Evolutionary conservation across 305 asterid genomes (phyloP).

Genomic region (Solanum aculeatissimum): DNA sequence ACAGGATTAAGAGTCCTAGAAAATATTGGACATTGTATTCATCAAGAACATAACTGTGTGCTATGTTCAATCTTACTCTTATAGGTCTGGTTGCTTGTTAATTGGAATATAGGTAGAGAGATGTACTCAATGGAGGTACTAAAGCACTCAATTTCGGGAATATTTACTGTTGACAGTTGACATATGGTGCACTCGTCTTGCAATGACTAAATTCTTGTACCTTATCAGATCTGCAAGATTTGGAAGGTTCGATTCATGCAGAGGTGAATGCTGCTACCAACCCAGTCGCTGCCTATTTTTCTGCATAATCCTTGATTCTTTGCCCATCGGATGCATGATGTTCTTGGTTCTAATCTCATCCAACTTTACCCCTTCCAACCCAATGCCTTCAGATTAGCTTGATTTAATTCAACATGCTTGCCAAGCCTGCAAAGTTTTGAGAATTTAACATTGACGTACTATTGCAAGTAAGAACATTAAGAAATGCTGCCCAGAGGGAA

Average conservation of each 20-base stretch:
- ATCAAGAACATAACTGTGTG: background rate
- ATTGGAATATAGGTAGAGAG: background rate
- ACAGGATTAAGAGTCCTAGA: background rate
- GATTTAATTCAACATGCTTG: slow-evolving; percentile 49
- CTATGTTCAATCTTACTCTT: background rate
- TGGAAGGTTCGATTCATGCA: background rate
- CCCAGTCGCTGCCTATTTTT: background rate
- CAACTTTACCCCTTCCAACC: slow-evolving; percentile 45
- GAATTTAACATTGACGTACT: background rate
- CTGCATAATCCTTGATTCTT: background rate
- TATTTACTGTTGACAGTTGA: background rate
- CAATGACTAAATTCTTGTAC: background rate
- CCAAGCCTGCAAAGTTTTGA: slow-evolving; percentile 50
- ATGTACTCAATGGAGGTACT: background rate
- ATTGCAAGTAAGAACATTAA: background rate
- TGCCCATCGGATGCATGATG: background rate
- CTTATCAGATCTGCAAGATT: background rate
- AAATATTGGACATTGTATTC: background rate
- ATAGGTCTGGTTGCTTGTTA: background rate
- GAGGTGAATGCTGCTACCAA: background rate
- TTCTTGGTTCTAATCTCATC: background rate
- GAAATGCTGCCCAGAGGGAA: background rate
- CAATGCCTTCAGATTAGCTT: slow-evolving; percentile 51
- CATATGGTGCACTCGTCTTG: background rate
- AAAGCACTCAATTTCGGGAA: background rate